These are phyloP conservation scores for Vanrija sp. DNA, from an alignment of 1,284 basidiomycete genomes.

Conservation along the genomic window DNA sequence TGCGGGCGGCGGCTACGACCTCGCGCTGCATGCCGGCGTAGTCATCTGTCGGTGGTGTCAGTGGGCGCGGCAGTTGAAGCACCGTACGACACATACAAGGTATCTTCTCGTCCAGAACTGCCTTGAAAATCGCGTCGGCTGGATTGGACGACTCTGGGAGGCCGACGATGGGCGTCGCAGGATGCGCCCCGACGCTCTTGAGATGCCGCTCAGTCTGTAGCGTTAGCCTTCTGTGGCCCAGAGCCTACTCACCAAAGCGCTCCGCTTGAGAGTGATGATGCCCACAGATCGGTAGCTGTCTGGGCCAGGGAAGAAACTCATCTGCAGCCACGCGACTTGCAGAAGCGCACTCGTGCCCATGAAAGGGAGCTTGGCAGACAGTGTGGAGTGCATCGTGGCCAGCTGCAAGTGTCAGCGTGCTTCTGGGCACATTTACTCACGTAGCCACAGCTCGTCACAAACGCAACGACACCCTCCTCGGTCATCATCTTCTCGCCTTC, in stretches of 20 bases:
- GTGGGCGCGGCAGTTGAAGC: too few relatives aligned
- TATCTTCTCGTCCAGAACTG: conserved; percentile 18
- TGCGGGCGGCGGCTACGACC: conserved; percentile 20
- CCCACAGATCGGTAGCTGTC: conserved; percentile 19
- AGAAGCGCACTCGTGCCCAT: conserved; percentile 26
- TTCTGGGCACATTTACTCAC: too few relatives aligned
- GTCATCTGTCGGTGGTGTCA: conserved; percentile 22
- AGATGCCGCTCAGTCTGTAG: conserved; percentile 16
- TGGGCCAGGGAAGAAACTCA: conserved; percentile 20
- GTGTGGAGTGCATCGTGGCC: conserved; percentile 31
- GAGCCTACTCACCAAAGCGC: conserved; percentile 17
- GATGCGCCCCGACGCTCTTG: conserved; percentile 14
- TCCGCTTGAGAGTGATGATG: conserved; percentile 26
- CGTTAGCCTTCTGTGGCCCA: not conserved
- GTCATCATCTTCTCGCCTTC: conserved; percentile 21
- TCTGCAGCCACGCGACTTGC: conserved; percentile 28
- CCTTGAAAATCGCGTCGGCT: conserved; percentile 19
- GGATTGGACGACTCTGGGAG: conserved; percentile 16
- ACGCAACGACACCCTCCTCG: conserved; percentile 25
- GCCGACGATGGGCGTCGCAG: conserved; percentile 19
- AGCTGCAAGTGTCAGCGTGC: conserved; percentile 9
- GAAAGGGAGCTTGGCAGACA: conserved; percentile 20
- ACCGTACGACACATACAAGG: conserved; percentile 13
- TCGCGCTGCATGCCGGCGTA: conserved; percentile 29
- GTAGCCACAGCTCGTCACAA: conserved; percentile 27